Evolutionary conservation across 208 protist genomes (phyloP), one percentile per base, ranked within the genome.

Genomic region (Angomonas ambiguus): DNA sequence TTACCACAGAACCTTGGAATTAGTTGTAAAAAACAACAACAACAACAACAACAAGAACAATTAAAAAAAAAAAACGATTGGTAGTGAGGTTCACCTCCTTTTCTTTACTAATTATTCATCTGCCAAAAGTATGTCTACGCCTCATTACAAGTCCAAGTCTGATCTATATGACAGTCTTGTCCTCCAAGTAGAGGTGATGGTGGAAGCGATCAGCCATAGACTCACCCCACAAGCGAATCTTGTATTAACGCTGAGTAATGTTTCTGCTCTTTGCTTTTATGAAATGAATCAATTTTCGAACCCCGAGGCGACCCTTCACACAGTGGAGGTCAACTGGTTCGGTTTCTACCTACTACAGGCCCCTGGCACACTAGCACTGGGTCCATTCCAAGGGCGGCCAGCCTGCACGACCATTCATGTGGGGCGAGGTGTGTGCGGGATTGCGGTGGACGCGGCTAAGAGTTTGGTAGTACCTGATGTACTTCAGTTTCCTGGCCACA

Each of bases 361-460:
- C 0, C 76, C 77, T 1, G 74, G 80, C 10, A 49, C 87, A 30
- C 86, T 98, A 5, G 87, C 79, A n/a, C 76, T 98, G 1, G 96
- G 96, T 0, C 96, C 96, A 6, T 98, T 98, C 73, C 93, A 97
- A 64, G 96, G 94, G 27, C 87, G 91, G 0, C 80, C 93, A 1
- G 94, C 94, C 4, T 97, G 96, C 79, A 89, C 80, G 13, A 51
- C 81, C 48, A 98, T 98, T 48, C 74, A 68, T 45, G 59, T 93
- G 10, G 94, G 94, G 5, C 73, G 74, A 30, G 96, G 96, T 18
- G 96, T 98, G 8, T 97, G 92, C 66, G 94, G 96, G 38, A 77
- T 71, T 0, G 85, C 89, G 6, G 83, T 76, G 35, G 67, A 79
- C 28, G 64, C 66, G 42, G 69, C 75, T 2, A 34, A 87, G 65